These are phyloP conservation scores for Leptodermis oblonga DNA, from an alignment of 257 asterid genomes.

Conservation along the genomic window DNA sequence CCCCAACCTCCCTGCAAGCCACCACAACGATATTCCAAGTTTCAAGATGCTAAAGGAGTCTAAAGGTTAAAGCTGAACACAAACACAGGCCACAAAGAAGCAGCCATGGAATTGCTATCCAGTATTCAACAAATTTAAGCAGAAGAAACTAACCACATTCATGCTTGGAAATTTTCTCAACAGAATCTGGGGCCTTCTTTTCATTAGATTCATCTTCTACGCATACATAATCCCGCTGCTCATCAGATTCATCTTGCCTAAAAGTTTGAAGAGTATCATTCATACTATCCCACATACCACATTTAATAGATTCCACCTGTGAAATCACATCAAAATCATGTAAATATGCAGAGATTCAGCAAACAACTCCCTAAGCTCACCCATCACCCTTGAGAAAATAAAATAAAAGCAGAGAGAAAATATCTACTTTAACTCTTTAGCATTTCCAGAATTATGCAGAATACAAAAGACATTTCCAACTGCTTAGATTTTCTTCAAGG, in stretches of 20 bases:
- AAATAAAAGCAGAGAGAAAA: not conserved
- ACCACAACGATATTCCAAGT: not conserved
- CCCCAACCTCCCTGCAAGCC: not conserved
- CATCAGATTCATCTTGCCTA: constrained; percentile 32
- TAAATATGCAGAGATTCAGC: not conserved
- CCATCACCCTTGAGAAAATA: not conserved
- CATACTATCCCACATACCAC: constrained; percentile 71
- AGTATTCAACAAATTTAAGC: constrained; percentile 3
- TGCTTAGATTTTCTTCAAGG: not conserved
- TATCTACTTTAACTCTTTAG: not conserved
- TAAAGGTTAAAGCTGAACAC: not conserved
- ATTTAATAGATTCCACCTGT: constrained; percentile 72
- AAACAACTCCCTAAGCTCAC: not conserved
- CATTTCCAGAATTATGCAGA: not conserved
- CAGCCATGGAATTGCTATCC: constrained; percentile 6
- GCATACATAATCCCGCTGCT: constrained; percentile 42
- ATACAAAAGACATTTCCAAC: too few relatives aligned
- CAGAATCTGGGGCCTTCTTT: constrained; percentile 34
- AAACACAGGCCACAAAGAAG: constrained; percentile 5
- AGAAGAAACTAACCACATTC: constrained; percentile 46
- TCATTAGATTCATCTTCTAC: constrained; percentile 56
- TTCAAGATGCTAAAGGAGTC: not conserved
- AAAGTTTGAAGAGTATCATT: constrained; percentile 50
- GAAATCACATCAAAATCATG: constrained; percentile 21
- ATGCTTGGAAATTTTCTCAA: constrained; percentile 20